Conservation (phyloP, 257 asterid genomes). For the Dorcoceras hygrometricum region DNA sequence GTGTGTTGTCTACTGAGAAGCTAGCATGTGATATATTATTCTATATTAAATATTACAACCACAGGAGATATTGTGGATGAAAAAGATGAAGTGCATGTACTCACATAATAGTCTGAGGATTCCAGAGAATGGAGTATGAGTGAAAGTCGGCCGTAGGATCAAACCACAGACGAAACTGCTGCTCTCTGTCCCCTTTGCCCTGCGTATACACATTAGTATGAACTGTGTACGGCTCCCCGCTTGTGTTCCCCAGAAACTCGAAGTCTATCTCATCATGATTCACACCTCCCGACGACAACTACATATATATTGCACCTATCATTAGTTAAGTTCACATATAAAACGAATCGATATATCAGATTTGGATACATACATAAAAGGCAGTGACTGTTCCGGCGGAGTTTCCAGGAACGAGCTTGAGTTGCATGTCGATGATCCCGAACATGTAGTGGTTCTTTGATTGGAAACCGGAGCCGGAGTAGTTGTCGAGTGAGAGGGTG, state of each 20-base stretch:
- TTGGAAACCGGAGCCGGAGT: constrained; percentile 62
- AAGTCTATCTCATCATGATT: constrained; percentile 71
- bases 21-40: no score
- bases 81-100: background rate
- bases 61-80: background rate
- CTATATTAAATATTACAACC: no score
- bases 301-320: background rate
- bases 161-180: constrained; percentile 68
- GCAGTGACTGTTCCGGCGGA: constrained; percentile 78
- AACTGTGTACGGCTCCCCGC: constrained; percentile 56
- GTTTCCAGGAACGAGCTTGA: constrained; percentile 62
- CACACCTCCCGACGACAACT: constrained; percentile 56
- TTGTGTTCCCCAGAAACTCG: constrained; percentile 69
- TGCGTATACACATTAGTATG: constrained; percentile 64
- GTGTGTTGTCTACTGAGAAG: constrained; percentile 38
- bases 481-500: constrained; percentile 47
- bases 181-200: constrained; percentile 65
- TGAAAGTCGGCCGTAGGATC: constrained; percentile 64
- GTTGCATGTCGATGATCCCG: constrained; percentile 40
- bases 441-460: constrained; percentile 52
- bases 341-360: no score
- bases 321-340: no score
- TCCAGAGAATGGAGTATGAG: constrained; percentile 48
- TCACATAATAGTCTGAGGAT: constrained; percentile 52
- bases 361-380: constrained; percentile 42